These are phyloP conservation scores for Macadamia integrifolia DNA, from an alignment of 164 flowering plant species.

Conservation along the genomic window DNA sequence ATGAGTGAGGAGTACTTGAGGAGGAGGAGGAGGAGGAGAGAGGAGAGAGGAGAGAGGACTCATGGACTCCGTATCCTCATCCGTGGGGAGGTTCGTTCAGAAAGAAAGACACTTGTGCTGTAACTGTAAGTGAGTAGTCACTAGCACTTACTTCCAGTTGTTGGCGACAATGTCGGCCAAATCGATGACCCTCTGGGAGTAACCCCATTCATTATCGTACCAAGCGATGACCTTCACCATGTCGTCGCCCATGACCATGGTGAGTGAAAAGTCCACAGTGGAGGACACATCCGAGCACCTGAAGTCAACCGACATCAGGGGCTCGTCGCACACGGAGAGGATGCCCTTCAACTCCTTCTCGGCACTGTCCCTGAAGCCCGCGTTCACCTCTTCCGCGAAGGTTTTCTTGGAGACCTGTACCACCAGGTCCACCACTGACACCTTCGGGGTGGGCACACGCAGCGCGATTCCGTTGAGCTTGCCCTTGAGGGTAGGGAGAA, in stretches of 20 bases:
- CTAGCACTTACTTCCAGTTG: constrained; percentile 53
- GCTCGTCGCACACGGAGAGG: constrained; percentile 85
- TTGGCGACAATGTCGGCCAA: constrained; percentile 87
- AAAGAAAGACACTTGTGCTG: too few species aligned
- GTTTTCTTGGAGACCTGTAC: constrained; percentile 93
- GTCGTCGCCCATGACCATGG: constrained; percentile 98
- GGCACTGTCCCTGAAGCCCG: constrained; percentile 79
- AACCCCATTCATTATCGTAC: constrained; percentile 98
- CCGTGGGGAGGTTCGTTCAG: too few species aligned
- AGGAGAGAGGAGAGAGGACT: too few species aligned
- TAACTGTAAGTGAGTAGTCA: too few species aligned
- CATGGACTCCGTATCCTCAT: too few species aligned
- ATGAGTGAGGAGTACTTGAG: too few species aligned
- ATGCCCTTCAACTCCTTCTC: constrained; percentile 80
- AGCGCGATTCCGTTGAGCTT: constrained; percentile 92
- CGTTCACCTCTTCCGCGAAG: constrained; percentile 94
- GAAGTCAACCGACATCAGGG: constrained; percentile 82
- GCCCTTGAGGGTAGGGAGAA: constrained; percentile 85
- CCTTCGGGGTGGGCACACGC: constrained; percentile 94
- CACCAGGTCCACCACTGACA: constrained; percentile 86
- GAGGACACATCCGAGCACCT: constrained; percentile 86
- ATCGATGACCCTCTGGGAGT: constrained; percentile 93
- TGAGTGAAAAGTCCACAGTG: constrained; percentile 78
- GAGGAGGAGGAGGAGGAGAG: too few species aligned
- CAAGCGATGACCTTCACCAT: constrained; percentile 97